These are phyloP conservation scores for Lachnellula hyalina DNA, from an alignment of 2,329 filamentous ascomycete species.

Conservation along the genomic window DNA sequence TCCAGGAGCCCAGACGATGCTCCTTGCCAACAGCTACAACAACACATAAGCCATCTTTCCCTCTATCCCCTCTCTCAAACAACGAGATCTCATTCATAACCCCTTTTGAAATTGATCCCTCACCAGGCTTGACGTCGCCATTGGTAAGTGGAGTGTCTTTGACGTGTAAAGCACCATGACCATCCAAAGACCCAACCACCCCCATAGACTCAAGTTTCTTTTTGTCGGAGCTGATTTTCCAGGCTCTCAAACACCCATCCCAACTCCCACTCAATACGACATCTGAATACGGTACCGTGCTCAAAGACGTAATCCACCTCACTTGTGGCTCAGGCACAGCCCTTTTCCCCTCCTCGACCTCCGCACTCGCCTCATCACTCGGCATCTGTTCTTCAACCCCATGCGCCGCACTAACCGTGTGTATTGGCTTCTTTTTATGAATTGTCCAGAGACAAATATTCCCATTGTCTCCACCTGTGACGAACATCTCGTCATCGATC, in stretches of 20 bases:
- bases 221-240: constrained; percentile 81
- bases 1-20: constrained; percentile 79
- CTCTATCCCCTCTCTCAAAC: constrained; percentile 76
- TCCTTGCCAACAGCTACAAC: constrained; percentile 85
- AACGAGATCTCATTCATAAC: constrained; percentile 85
- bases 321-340: constrained; percentile 62
- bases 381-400: constrained; percentile 70
- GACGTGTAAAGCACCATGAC: constrained; percentile 7
- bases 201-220: constrained; percentile 69
- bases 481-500: constrained; percentile 81
- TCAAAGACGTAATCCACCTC: constrained; percentile 84
- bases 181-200: constrained; percentile 43
- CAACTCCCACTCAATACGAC: constrained; percentile 88
- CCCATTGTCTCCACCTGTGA: constrained; percentile 92
- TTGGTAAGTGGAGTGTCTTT: background rate
- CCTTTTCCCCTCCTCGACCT: constrained; percentile 54
- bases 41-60: constrained; percentile 72
- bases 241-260: constrained; percentile 83
- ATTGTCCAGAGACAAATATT: constrained; percentile 81
- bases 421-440: constrained; percentile 91
- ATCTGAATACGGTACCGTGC: constrained; percentile 84
- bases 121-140: constrained; percentile 11
- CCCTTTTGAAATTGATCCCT: constrained; percentile 42
- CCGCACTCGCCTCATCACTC: constrained; percentile 68
- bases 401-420: constrained; percentile 74